phyloP scores from a whole-genome alignment of 805 yeast genomes.

The Clavispora fructus region DNA sequence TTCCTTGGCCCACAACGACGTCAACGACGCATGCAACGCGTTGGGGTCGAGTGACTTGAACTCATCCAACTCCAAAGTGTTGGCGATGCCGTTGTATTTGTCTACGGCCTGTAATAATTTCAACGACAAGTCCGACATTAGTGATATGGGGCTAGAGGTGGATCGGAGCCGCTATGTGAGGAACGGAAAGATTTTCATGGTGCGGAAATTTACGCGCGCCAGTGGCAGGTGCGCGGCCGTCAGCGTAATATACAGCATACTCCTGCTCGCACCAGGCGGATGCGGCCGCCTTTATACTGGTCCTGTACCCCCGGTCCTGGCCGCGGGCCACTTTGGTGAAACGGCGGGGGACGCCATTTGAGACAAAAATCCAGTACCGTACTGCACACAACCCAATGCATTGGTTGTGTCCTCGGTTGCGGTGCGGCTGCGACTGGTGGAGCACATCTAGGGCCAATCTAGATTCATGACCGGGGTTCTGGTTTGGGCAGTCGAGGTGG shows the following conservation, averaged over 20 bases:
- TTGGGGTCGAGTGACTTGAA: conserved; percentile 65
- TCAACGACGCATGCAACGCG: conserved; percentile 73
- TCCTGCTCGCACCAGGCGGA: not conserved
- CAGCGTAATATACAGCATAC: not conserved
- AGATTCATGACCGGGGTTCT: too few relatives aligned
- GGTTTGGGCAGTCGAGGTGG: too few relatives aligned
- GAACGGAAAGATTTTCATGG: conserved; percentile 10
- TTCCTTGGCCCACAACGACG: conserved; percentile 76
- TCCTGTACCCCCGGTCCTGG: not conserved
- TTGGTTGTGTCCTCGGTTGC: too few relatives aligned
- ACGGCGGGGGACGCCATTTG: too few relatives aligned
- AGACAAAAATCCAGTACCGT: too few relatives aligned
- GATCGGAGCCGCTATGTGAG: conserved; percentile 1
- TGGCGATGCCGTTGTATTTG: conserved; percentile 51
- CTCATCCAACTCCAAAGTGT: conserved; percentile 51
- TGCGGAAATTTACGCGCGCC: conserved; percentile 10
- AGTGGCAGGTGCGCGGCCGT: not conserved
- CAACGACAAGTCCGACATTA: conserved; percentile 67
- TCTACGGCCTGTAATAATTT: conserved; percentile 61
- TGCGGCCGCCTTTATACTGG: not conserved
- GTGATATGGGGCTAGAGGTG: not conserved
- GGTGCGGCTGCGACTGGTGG: too few relatives aligned
- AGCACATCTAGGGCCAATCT: too few relatives aligned
- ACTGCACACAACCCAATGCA: too few relatives aligned
- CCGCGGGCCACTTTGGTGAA: not conserved